These are phyloP conservation scores for Biscogniauxia sp. DNA, from an alignment of 2,329 filamentous ascomycete species.

Conservation along the genomic window DNA sequence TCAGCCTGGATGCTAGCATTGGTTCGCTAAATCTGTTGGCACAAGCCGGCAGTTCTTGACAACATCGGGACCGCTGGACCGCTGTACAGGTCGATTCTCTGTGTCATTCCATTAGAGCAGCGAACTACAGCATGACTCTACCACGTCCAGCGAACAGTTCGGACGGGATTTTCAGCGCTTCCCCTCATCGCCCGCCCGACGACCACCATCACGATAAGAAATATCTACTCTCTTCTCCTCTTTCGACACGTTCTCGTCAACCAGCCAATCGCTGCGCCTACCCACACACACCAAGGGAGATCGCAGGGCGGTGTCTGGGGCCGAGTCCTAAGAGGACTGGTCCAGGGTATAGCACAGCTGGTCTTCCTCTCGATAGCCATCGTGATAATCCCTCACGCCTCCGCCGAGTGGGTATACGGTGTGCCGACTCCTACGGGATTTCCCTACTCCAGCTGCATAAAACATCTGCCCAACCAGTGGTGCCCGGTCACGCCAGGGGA, in stretches of 20 bases:
- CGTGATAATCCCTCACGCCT: not conserved
- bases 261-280: not conserved
- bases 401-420: not conserved
- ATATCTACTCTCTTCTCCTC: not conserved
- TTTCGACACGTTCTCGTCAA: not conserved
- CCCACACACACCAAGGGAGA: not conserved
- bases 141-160: not conserved
- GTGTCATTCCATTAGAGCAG: not conserved
- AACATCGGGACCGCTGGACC: not conserved
- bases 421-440: not conserved
- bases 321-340: not conserved
- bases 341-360: not conserved
- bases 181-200: not conserved
- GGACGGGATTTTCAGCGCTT: not conserved
- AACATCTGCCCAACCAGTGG: not conserved
- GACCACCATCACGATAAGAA: not conserved
- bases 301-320: not conserved
- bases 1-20: not conserved
- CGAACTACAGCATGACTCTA: not conserved
- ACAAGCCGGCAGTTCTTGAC: not conserved
- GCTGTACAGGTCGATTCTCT: not conserved
- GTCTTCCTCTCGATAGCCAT: not conserved
- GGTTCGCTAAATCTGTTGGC: not conserved
- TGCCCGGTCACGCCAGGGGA: not conserved
- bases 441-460: not conserved